phyloP scores from a whole-genome alignment of 139 green algal genomes.

The Volvox reticuliferus region DNA sequence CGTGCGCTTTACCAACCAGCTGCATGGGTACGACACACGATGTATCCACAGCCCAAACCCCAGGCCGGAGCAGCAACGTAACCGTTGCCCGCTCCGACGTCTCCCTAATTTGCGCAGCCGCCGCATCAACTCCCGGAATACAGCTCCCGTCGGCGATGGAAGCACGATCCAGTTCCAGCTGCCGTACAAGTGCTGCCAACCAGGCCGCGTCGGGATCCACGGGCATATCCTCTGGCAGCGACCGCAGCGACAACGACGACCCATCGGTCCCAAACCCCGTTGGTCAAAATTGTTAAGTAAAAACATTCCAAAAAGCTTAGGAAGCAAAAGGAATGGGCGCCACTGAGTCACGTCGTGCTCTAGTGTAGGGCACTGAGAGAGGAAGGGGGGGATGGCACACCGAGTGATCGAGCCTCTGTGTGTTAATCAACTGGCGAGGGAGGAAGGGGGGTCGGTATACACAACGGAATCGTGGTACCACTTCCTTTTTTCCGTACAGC shows the following conservation, averaged over 20 bases:
- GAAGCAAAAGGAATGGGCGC: too few relatives aligned
- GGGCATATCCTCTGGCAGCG: slow-evolving; percentile 32
- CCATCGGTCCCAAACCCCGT: too few relatives aligned
- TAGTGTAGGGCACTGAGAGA: too few relatives aligned
- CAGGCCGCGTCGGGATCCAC: slow-evolving; percentile 15
- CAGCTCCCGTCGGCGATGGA: neutral
- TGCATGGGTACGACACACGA: slow-evolving; percentile 31
- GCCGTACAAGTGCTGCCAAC: neutral
- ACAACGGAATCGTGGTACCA: too few relatives aligned
- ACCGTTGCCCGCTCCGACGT: neutral
- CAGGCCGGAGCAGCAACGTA: neutral
- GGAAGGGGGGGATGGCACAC: too few relatives aligned
- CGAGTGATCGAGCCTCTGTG: too few relatives aligned
- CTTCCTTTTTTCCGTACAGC: neutral
- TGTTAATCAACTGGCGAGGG: too few relatives aligned
- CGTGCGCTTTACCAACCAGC: slow-evolving; percentile 12
- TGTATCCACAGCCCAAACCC: slow-evolving; percentile 29
- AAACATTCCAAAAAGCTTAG: too few relatives aligned
- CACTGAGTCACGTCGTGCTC: too few relatives aligned
- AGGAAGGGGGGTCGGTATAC: too few relatives aligned
- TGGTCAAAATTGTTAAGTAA: too few relatives aligned
- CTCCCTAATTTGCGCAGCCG: neutral
- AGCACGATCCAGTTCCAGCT: neutral
- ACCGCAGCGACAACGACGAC: too few relatives aligned
- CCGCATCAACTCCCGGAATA: neutral